These are phyloP conservation scores for Scortechinia acanthostroma DNA, from an alignment of 2,329 filamentous ascomycete genomes.

Conservation along the genomic window DNA sequence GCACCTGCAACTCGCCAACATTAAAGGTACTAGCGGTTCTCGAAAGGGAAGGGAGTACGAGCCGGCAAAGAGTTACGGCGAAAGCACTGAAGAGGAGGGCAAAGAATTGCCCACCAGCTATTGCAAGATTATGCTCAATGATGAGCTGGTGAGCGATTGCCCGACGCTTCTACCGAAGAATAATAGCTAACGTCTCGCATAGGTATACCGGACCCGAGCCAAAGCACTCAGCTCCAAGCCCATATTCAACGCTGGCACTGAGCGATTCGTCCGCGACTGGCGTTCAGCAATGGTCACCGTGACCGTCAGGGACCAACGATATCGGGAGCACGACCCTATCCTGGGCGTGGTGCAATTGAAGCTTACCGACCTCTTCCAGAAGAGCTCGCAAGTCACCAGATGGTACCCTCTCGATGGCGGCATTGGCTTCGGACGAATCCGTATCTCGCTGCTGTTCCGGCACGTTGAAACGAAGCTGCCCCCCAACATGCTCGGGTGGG, in stretches of 20 bases:
- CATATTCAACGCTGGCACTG: constrained; percentile 72
- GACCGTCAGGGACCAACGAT: constrained; percentile 57
- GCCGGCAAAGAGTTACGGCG: constrained; percentile 7
- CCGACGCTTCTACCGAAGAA: not conserved
- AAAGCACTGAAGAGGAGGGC: constrained; percentile 43
- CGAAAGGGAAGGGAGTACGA: not conserved
- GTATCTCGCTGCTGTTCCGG: constrained; percentile 69
- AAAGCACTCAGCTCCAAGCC: constrained; percentile 75
- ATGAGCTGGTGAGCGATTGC: constrained; percentile 40
- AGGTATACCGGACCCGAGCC: constrained; percentile 62
- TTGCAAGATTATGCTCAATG: constrained; percentile 68
- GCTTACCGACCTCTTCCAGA: constrained; percentile 49
- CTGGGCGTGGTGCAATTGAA: constrained; percentile 67
- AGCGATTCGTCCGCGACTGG: constrained; percentile 67
- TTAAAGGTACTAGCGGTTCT: constrained; percentile 36
- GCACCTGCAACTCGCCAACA: constrained; percentile 52
- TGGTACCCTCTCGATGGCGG: constrained; percentile 65
- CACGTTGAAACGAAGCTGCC: constrained; percentile 59
- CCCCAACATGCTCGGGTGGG: constrained; percentile 56
- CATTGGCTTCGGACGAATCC: constrained; percentile 62
- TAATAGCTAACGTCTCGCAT: not conserved
- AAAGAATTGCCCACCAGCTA: constrained; percentile 66
- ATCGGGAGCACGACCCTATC: constrained; percentile 64
- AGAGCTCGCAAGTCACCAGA: constrained; percentile 57
- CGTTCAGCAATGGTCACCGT: constrained; percentile 60